phyloP scores from a whole-genome alignment of 2,329 filamentous ascomycete species.

The Geosmithia putterillii region DNA sequence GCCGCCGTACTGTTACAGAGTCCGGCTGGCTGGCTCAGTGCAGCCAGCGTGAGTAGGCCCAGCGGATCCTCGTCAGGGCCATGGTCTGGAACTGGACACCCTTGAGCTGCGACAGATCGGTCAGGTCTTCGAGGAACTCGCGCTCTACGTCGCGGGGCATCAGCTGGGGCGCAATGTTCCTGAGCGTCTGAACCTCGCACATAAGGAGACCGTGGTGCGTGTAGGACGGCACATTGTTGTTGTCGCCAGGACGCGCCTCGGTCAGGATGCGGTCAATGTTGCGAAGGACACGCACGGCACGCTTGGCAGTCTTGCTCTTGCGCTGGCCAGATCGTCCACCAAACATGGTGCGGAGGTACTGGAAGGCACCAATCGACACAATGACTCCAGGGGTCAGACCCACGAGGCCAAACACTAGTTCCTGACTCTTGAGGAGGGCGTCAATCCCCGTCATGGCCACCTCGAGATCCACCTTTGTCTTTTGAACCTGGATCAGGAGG shows the following conservation, averaged over 20 bases:
- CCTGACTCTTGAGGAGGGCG: conserved; percentile 85
- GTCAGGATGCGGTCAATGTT: conserved; percentile 78
- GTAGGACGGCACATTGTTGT: conserved; percentile 68
- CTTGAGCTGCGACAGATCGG: conserved; percentile 73
- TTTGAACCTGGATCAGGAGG: conserved; percentile 91
- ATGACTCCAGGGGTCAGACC: conserved; percentile 88
- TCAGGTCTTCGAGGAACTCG: conserved; percentile 81
- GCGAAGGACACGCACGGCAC: conserved; percentile 65
- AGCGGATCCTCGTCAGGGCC: conserved; percentile 73
- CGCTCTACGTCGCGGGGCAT: conserved; percentile 65
- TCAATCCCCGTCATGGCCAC: conserved; percentile 94
- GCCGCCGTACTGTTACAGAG: background rate
- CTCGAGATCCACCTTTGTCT: conserved; percentile 97
- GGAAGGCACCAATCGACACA: conserved; percentile 61
- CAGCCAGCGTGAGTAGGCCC: conserved; percentile 78
- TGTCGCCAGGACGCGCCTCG: conserved; percentile 55
- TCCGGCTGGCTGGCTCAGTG: conserved; percentile 10
- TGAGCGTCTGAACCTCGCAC: conserved; percentile 77
- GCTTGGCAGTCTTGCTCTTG: conserved; percentile 51
- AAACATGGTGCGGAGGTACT: conserved; percentile 59
- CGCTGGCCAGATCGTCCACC: conserved; percentile 58
- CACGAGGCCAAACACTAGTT: conserved; percentile 95
- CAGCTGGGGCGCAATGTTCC: conserved; percentile 44
- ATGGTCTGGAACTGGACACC: conserved; percentile 67
- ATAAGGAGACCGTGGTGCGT: conserved; percentile 86